These are phyloP conservation scores for Candida alai DNA, from an alignment of 805 yeast genomes.

Conservation along the genomic window DNA sequence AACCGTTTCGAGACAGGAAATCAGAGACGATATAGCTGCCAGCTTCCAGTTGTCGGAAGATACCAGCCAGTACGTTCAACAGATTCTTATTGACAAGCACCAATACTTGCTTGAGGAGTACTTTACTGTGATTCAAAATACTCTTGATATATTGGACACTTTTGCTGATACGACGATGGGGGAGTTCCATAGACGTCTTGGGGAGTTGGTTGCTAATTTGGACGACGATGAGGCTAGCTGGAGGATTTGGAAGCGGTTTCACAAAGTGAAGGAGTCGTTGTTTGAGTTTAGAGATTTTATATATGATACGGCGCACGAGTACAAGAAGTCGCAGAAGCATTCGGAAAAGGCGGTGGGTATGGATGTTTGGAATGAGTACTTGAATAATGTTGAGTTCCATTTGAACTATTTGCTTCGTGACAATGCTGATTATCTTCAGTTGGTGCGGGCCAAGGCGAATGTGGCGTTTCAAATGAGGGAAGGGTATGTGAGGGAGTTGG, in stretches of 20 bases:
- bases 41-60: conserved; percentile 22
- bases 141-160: conserved; percentile 68
- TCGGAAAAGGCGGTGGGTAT: conserved; percentile 45
- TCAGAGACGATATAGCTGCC: conserved; percentile 30
- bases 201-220: conserved; percentile 26
- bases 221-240: conserved; percentile 28
- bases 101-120: conserved; percentile 25
- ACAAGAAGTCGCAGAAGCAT: conserved; percentile 12
- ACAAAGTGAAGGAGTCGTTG: conserved; percentile 51
- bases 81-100: conserved; percentile 23
- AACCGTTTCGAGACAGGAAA: conserved; percentile 29
- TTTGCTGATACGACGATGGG: conserved; percentile 65
- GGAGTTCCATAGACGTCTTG: conserved; percentile 61
- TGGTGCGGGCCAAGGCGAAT: conserved; percentile 42
- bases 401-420: conserved; percentile 52
- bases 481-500: conserved; percentile 12
- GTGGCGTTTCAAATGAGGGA: conserved; percentile 41
- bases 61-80: conserved; percentile 20
- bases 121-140: conserved; percentile 31
- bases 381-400: conserved; percentile 41
- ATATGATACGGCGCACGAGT: conserved; percentile 23
- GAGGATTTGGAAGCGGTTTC: conserved; percentile 60
- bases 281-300: conserved; percentile 54
- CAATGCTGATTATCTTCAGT: conserved; percentile 51
- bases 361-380: conserved; percentile 29